These are phyloP conservation scores for Ehretia macrophylla DNA, from an alignment of 257 asterid genomes.

Conservation along the genomic window DNA sequence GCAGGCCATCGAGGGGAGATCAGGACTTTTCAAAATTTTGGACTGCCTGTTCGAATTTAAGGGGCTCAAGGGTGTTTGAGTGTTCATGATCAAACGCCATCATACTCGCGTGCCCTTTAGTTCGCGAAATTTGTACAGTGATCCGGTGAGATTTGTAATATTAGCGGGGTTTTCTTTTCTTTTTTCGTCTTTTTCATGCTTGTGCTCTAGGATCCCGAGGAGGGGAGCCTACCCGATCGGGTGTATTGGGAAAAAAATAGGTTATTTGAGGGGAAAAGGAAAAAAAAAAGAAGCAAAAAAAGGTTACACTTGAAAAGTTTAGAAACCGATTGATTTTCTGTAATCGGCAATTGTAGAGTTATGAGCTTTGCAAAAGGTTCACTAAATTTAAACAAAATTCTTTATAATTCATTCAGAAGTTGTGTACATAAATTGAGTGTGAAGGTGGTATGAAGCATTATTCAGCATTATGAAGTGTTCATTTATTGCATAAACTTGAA, in stretches of 20 bases:
- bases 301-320: conserved; percentile 25
- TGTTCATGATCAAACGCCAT: not conserved
- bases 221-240: conserved; percentile 15
- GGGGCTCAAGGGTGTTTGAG: conserved; percentile 8
- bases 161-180: conserved; percentile 25
- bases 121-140: conserved; percentile 62
- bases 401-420: conserved; percentile 34
- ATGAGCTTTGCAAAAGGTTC: conserved; percentile 24
- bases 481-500: not conserved
- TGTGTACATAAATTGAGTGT: conserved; percentile 20
- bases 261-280: conserved; percentile 7
- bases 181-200: conserved; percentile 24
- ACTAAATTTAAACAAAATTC: conserved; percentile 33
- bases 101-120: conserved; percentile 5
- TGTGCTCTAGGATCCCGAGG: conserved; percentile 17
- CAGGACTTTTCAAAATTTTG: conserved; percentile 86
- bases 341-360: conserved; percentile 75
- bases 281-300: not conserved
- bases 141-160: conserved; percentile 55
- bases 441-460: conserved; percentile 16
- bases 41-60: conserved; percentile 72
- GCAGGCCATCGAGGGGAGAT: conserved; percentile 93
- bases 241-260: conserved; percentile 16
- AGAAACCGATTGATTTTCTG: conserved; percentile 49
- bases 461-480: not conserved